Evolutionary conservation across 768 basidiomycete genomes (phyloP).

Genomic region (Ramaria sp.): DNA sequence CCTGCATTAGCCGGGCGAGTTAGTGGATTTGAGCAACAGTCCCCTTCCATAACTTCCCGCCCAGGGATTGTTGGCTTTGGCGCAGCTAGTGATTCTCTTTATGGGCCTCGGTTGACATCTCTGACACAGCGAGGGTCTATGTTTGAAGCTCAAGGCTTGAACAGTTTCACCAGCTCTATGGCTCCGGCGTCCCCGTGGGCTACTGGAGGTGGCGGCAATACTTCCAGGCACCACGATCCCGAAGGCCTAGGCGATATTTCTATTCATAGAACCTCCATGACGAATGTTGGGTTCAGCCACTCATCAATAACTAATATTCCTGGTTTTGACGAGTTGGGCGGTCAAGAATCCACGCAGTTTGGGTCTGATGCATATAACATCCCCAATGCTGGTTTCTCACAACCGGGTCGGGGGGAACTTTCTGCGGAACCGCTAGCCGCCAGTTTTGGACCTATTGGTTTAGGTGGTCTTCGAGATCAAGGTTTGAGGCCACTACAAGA

Average conservation of each 20-base stretch:
- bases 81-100: background rate
- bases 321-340: background rate
- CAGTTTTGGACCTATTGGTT: background rate
- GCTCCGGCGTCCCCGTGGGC: background rate
- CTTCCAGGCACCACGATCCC: background rate
- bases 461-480: background rate
- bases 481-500: background rate
- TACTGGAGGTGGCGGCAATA: background rate
- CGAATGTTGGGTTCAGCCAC: background rate
- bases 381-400: background rate
- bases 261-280: background rate
- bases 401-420: background rate
- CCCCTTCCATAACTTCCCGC: background rate
- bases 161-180: background rate
- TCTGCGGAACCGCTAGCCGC: background rate
- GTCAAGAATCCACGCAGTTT: background rate
- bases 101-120: background rate
- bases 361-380: background rate
- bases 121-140: background rate
- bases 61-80: background rate
- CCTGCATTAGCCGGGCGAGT: slow-evolving; percentile 24
- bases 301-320: background rate
- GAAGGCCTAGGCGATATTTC: background rate
- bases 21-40: slow-evolving; percentile 7
- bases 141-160: background rate